Conservation (phyloP, 805 yeast species). For the Candida vartiovaarae region DNA sequence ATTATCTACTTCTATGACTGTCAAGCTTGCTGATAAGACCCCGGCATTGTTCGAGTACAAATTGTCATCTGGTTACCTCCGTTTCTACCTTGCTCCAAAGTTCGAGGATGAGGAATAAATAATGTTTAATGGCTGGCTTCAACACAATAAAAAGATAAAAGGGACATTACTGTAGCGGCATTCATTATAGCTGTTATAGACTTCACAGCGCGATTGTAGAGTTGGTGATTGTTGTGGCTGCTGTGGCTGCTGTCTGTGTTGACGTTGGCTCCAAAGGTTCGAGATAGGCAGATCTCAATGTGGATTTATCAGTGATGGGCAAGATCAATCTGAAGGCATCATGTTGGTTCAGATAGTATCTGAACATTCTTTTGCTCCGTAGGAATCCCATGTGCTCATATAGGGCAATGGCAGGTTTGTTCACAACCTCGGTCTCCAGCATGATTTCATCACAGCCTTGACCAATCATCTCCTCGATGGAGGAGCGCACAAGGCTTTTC, state of each 20-base stretch:
- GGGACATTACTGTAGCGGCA: not conserved
- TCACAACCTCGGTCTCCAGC: conserved; percentile 86
- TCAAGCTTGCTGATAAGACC: conserved; percentile 82
- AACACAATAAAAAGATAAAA: not conserved
- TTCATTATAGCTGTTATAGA: not conserved
- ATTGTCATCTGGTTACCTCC: conserved; percentile 84
- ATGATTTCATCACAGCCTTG: conserved; percentile 81
- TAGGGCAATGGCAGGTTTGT: conserved; percentile 57
- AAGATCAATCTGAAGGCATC: conserved; percentile 86
- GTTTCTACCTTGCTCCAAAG: conserved; percentile 97
- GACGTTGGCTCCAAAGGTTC: conserved; percentile 12
- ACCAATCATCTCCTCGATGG: conserved; percentile 57
- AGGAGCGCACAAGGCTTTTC: conserved; percentile 52
- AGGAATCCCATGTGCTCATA: conserved; percentile 76
- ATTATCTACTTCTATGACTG: conserved; percentile 67
- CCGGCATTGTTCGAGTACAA: conserved; percentile 94
- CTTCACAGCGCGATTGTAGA: too few species aligned
- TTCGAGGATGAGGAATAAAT: conserved; percentile 75
- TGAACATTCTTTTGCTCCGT: conserved; percentile 64
- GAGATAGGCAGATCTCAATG: conserved; percentile 49
- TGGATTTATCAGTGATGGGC: conserved; percentile 62
- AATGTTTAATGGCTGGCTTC: not conserved
- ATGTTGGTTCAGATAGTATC: conserved; percentile 87
- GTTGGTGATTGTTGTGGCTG: too few species aligned
- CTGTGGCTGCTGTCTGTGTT: not conserved